A percentile compares a stretch with the other conserved stretches of the same genome.
Conservation (phyloP, 169 alveolate species). For the Blepharisma undulans region DNA sequence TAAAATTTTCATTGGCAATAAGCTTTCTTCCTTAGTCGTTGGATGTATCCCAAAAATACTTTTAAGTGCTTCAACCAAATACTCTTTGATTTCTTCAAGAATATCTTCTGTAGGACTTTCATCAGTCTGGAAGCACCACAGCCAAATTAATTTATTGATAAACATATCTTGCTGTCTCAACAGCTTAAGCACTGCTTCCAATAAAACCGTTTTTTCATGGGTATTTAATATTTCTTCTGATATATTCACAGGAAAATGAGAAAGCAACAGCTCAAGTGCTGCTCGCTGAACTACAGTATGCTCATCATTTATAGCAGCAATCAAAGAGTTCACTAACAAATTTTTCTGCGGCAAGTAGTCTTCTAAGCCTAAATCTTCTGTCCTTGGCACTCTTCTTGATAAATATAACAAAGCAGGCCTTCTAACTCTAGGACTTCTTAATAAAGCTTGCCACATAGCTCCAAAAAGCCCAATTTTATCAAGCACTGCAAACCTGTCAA, state of each 20-base stretch:
- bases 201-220: not conserved
- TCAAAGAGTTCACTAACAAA: constrained; percentile 23
- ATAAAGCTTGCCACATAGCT: constrained; percentile 74
- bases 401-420: constrained; percentile 65
- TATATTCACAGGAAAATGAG: constrained; percentile 3
- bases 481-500: constrained; percentile 33
- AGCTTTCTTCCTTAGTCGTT: not conserved
- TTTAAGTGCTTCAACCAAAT: not conserved
- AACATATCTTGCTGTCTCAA: not conserved
- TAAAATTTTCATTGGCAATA: constrained; percentile 18
- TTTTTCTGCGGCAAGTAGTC: constrained; percentile 29
- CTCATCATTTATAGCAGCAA: constrained; percentile 8
- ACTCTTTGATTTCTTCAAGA: not conserved
- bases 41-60: not conserved
- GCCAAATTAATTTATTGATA: not conserved
- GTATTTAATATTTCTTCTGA: not conserved
- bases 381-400: constrained; percentile 54
- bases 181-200: not conserved
- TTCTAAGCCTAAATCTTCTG: not conserved
- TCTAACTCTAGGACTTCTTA: constrained; percentile 73
- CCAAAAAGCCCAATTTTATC: constrained; percentile 53
- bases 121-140: not conserved
- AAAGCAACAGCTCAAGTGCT: not conserved
- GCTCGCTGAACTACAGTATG: not conserved
- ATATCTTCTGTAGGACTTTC: constrained; percentile 2